These are phyloP conservation scores for Platanthera guangdongensis DNA, from an alignment of 106 monocot species.

Conservation along the genomic window DNA sequence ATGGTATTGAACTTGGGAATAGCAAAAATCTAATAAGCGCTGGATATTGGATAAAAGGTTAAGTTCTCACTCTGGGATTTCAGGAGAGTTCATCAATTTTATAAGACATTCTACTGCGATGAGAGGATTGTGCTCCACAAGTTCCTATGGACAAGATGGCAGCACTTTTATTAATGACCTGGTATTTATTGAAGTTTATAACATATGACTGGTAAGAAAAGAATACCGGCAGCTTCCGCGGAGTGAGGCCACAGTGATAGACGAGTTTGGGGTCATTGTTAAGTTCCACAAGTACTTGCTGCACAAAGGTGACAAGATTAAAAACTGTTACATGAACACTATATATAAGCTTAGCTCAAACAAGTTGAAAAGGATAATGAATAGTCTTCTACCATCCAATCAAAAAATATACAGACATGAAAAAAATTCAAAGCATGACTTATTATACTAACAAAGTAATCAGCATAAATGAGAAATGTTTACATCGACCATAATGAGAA, in stretches of 20 bases:
- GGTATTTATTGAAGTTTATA: not conserved
- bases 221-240: slow-evolving; percentile 73
- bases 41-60: slow-evolving; percentile 7
- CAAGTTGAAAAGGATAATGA: not conserved
- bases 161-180: not conserved
- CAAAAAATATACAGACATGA: not conserved
- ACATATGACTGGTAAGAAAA: not conserved
- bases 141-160: slow-evolving; percentile 48
- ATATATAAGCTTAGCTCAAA: not conserved
- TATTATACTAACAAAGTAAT: not conserved
- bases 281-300: slow-evolving; percentile 73
- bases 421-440: not conserved
- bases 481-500: too few species aligned
- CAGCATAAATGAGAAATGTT: too few species aligned
- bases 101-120: slow-evolving; percentile 89
- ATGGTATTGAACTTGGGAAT: slow-evolving; percentile 1
- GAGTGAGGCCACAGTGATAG: slow-evolving; percentile 84
- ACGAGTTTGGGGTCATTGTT: slow-evolving; percentile 80
- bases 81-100: slow-evolving; percentile 87
- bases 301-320: slow-evolving; percentile 16
- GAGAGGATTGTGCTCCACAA: slow-evolving; percentile 90
- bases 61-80: slow-evolving; percentile 63
- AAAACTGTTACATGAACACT: slow-evolving; percentile 2
- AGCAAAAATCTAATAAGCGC: not conserved
- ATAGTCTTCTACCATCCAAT: not conserved